A percentile compares a stretch with the other conserved stretches of the same genome.
Evolutionary conservation across 306 rosid genomes (phyloP).

Genomic region (Cucurbita ficifolia): DNA sequence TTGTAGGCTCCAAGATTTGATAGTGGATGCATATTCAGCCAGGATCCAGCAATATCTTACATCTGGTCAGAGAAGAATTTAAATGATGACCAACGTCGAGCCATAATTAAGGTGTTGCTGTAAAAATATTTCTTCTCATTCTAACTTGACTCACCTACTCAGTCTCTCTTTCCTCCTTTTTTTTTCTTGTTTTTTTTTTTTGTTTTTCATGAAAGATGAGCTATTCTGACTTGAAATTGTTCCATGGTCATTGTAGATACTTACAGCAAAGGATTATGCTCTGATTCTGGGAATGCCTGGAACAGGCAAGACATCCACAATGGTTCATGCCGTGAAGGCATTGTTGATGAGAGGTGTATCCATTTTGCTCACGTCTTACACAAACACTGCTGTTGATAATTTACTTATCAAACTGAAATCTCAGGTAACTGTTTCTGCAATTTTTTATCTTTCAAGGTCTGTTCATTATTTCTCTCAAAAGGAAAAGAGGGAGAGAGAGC

Average conservation of each 20-base stretch:
- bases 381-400: constrained; percentile 94
- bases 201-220: background rate
- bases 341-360: constrained; percentile 78
- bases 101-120: constrained; percentile 65
- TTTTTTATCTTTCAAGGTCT: background rate
- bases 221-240: background rate
- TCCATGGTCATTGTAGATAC: constrained; percentile 45
- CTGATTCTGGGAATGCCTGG: constrained; percentile 99
- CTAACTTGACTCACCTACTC: background rate
- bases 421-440: constrained; percentile 32
- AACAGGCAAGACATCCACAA: constrained; percentile 90
- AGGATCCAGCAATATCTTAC: constrained; percentile 85
- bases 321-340: constrained; percentile 98
- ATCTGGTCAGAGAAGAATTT: constrained; percentile 64
- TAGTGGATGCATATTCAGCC: constrained; percentile 63
- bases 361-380: constrained; percentile 83
- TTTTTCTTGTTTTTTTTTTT: background rate
- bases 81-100: constrained; percentile 82
- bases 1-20: constrained; percentile 88
- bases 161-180: background rate
- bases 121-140: background rate
- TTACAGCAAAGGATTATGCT: constrained; percentile 73
- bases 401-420: constrained; percentile 74
- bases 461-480: background rate
- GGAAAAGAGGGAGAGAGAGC: background rate